phyloP scores from a whole-genome alignment of 257 asterid genomes.

The Ilex aquifolium region DNA sequence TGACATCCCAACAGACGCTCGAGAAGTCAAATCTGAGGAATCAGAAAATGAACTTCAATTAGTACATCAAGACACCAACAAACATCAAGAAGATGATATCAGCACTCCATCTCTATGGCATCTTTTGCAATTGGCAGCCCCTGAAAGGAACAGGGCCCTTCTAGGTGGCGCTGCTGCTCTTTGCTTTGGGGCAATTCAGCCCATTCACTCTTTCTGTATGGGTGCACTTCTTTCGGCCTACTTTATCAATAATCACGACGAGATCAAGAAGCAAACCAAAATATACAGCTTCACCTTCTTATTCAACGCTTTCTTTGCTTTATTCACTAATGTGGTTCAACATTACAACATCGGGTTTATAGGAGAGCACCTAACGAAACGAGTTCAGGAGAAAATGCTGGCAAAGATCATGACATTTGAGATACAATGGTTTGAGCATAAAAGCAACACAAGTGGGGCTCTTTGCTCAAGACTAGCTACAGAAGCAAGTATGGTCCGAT shows the following conservation, averaged over 20 bases:
- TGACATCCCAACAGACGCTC: background rate
- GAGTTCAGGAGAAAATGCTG: background rate
- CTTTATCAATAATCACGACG: background rate
- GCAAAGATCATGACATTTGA: constrained; percentile 1
- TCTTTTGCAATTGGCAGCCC: background rate
- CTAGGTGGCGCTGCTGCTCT: background rate
- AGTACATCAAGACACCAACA: background rate
- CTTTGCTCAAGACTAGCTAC: background rate
- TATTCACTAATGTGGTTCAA: background rate
- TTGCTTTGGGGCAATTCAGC: background rate
- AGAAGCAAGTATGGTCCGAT: background rate
- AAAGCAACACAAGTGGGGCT: background rate
- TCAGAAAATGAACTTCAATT: background rate
- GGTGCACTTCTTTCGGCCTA: background rate
- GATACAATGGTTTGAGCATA: background rate
- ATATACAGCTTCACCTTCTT: background rate
- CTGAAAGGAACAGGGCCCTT: background rate
- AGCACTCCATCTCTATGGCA: background rate
- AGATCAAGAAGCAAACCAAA: background rate
- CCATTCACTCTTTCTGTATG: background rate
- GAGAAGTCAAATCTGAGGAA: background rate
- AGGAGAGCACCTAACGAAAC: background rate
- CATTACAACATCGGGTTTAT: background rate
- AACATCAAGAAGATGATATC: background rate
- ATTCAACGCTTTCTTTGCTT: background rate